A percentile compares a stretch with the other conserved stretches of the same genome.
phyloP scores from a whole-genome alignment of 768 basidiomycete species.

The Termitomyces sp. region DNA sequence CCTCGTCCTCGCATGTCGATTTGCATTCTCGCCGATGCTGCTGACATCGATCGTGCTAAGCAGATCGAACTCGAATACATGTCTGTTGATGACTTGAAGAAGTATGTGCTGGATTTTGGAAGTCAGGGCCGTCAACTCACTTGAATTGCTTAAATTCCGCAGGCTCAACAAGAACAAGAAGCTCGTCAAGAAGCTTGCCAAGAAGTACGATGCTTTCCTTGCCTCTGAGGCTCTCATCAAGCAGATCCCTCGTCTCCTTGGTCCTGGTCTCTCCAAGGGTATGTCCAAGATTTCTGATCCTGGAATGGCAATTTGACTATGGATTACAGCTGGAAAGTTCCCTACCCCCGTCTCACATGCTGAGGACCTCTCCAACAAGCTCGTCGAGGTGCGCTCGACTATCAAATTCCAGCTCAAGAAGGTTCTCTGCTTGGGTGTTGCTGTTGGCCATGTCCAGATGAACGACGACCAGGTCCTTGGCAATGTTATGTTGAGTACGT shows the following conservation, averaged over 20 bases:
- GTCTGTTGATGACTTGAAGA: conserved; percentile 99
- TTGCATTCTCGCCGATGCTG: conserved; percentile 99
- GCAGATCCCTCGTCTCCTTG: conserved; percentile 99
- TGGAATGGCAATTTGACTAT: neutral
- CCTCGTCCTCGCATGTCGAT: conserved; percentile 99
- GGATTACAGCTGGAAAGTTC: conserved; percentile 85
- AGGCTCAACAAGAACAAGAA: conserved; percentile 99
- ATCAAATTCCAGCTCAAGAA: conserved; percentile 99
- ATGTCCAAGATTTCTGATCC: conserved; percentile 12
- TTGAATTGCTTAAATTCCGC: neutral
- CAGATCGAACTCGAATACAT: conserved; percentile 98
- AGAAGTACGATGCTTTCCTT: conserved; percentile 99
- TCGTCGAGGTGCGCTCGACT: conserved; percentile 93
- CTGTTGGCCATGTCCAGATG: conserved; percentile 97
- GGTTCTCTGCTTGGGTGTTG: conserved; percentile 98
- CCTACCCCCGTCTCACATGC: conserved; percentile 92
- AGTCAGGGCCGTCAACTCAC: neutral
- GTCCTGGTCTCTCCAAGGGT: conserved; percentile 99
- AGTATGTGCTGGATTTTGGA: conserved; percentile 44
- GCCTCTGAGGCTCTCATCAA: conserved; percentile 97
- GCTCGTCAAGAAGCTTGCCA: conserved; percentile 99
- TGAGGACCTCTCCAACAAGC: conserved; percentile 87
- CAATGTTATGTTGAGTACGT: conserved; percentile 95
- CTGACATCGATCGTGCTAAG: conserved; percentile 98
- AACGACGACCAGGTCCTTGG: conserved; percentile 93